Percentiles rank a stretch among this genome's conserved stretches.
Conservation (phyloP, 305 asterid species). For the Fraxinus sp. region DNA sequence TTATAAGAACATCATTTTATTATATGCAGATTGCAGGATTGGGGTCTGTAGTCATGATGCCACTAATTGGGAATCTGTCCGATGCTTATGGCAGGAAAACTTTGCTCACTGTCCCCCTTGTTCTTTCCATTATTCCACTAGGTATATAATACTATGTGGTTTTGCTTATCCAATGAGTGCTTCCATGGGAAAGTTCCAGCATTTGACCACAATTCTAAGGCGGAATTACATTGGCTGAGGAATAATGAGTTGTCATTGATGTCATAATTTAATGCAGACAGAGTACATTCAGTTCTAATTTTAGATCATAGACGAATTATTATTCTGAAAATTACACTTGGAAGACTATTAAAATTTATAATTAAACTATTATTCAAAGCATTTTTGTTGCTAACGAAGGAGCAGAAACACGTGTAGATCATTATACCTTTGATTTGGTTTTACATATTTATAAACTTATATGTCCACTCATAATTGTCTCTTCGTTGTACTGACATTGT, state of each 20-base stretch:
- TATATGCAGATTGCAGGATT: slow-evolving; percentile 47
- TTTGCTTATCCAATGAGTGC: not conserved
- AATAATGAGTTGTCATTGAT: not conserved
- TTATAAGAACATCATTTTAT: not conserved
- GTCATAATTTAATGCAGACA: not conserved
- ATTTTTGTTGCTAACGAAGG: not conserved
- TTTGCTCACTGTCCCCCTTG: slow-evolving; percentile 46
- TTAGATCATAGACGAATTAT: not conserved
- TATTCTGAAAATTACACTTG: not conserved
- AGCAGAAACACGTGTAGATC: not conserved
- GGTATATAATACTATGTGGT: slow-evolving; percentile 25
- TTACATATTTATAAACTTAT: not conserved
- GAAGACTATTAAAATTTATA: not conserved
- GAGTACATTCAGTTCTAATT: not conserved
- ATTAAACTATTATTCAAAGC: not conserved
- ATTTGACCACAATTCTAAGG: not conserved
- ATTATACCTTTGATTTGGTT: not conserved
- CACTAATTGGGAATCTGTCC: slow-evolving; percentile 47
- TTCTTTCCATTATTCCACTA: slow-evolving; percentile 42
- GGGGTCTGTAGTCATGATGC: slow-evolving; percentile 55
- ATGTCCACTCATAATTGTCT: not conserved
- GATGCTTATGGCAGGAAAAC: slow-evolving; percentile 51
- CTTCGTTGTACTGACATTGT: not conserved
- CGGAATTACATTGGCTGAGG: not conserved
- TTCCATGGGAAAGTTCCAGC: not conserved